Evolutionary conservation across 2,329 filamentous ascomycete species (phyloP), one percentile per base, ranked within the genome.

Genomic region (Fusarium duplospermum): DNA sequence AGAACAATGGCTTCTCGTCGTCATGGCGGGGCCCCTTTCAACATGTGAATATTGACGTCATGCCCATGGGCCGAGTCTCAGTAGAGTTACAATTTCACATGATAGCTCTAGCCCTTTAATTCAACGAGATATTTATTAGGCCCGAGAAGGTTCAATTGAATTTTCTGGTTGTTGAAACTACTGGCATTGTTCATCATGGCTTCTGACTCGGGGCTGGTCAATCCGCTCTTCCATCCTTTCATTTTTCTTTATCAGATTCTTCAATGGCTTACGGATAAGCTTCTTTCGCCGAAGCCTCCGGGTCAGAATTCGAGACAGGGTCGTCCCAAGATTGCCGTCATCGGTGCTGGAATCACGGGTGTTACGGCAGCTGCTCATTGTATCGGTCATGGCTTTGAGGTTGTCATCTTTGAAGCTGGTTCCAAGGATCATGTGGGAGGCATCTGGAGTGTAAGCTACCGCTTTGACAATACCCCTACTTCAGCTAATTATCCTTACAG

Each of bases 341-440:
- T 94, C 73, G 92, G 92, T 3, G 90, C 92, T 31, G 92, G 92
- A 2, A 86, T 97, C 64, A 96, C 89, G 0, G 89, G 94, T 5
- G 91, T 96, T 3, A 94, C 93, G 1, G 90, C 93, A 9, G 94
- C 94, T 0, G 91, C 93, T 1, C 94, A 97, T 80, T 95, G 93
- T 79, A 90, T 95, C 38, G 94, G 94, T 2, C 93, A 96, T 89
- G 94, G 94, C 52, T 96, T 96, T 75, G 93, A 96, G 71, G 92
- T 94, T 8, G 88, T 89, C 22, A 89, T 97, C 42, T 97, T 97
- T 74, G 94, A 97, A 80, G 89, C 90, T 9, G 92, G 93, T 1
- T 82, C 87, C 5, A 86, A 90, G 72, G 87, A 93, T 18, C 86
- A 89, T 27, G 81, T 97, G 0, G 93, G 93, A 18, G 94, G 94